Percentiles rank a stretch among this genome's conserved stretches.
phyloP scores from a whole-genome alignment of 164 flowering plant genomes.

The Liriodendron chinense region DNA sequence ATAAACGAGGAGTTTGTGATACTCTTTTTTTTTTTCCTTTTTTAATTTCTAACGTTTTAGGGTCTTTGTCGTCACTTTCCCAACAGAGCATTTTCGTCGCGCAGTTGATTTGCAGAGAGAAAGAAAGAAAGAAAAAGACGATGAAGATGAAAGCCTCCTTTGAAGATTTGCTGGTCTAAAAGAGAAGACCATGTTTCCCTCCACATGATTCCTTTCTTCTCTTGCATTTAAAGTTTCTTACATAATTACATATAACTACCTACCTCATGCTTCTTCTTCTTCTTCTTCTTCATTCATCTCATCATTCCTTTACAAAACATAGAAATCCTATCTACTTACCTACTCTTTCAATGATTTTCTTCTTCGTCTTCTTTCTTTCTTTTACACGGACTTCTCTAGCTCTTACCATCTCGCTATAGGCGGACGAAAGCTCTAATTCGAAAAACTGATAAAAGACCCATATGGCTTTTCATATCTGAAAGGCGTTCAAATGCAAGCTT shows the following conservation, averaged over 20 bases:
- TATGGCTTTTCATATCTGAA: background rate
- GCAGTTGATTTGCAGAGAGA: background rate
- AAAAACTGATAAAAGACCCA: no score
- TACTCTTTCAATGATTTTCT: background rate
- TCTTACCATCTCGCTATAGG: background rate
- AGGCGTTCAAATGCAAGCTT: slow-evolving; percentile 1
- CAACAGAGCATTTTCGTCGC: no score
- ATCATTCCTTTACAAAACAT: background rate
- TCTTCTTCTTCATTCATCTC: no score
- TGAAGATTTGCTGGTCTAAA: no score
- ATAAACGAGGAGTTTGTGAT: background rate
- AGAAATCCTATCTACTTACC: background rate
- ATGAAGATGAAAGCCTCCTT: background rate
- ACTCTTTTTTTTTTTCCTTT: background rate
- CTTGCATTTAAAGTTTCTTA: no score
- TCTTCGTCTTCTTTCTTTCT: background rate
- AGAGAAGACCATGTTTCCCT: no score
- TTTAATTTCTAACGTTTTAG: background rate
- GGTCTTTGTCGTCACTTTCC: background rate
- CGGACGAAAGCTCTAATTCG: no score
- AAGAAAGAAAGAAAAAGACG: background rate
- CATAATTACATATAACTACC: no score
- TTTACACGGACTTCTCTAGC: background rate
- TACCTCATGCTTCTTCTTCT: no score
- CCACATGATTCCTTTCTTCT: no score